Conservation (phyloP, 805 yeast species). For the Teunomyces tritomae region DNA sequence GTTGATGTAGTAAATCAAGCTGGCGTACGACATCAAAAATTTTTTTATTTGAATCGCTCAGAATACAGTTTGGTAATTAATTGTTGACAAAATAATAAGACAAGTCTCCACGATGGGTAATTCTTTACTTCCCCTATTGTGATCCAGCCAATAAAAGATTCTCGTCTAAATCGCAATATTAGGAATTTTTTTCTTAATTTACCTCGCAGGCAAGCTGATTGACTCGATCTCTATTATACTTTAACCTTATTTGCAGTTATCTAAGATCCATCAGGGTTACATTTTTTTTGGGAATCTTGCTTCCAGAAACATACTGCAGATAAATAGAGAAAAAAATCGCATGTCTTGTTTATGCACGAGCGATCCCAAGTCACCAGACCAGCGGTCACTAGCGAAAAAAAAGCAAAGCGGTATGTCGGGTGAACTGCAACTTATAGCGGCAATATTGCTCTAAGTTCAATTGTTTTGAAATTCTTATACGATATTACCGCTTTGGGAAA, state of each 20-base stretch:
- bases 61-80: too few species aligned
- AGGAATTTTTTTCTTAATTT: not conserved
- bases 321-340: not conserved
- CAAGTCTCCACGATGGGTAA: too few species aligned
- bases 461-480: too few species aligned
- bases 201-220: not conserved
- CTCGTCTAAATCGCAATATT: not conserved
- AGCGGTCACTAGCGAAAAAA: not conserved
- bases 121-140: not conserved
- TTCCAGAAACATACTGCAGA: not conserved
- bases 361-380: not conserved
- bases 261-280: not conserved
- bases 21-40: too few species aligned
- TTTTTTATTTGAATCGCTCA: too few species aligned
- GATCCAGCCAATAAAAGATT: not conserved
- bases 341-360: not conserved
- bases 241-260: not conserved
- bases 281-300: not conserved
- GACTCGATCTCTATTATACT: not conserved
- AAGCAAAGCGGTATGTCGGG: not conserved
- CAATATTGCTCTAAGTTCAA: not conserved
- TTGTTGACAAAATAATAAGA: too few species aligned
- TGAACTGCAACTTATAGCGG: not conserved
- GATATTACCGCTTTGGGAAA: too few species aligned
- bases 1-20: not conserved